Conservation (phyloP, 129 eudicot genomes). For the Escallonia rubra region DNA sequence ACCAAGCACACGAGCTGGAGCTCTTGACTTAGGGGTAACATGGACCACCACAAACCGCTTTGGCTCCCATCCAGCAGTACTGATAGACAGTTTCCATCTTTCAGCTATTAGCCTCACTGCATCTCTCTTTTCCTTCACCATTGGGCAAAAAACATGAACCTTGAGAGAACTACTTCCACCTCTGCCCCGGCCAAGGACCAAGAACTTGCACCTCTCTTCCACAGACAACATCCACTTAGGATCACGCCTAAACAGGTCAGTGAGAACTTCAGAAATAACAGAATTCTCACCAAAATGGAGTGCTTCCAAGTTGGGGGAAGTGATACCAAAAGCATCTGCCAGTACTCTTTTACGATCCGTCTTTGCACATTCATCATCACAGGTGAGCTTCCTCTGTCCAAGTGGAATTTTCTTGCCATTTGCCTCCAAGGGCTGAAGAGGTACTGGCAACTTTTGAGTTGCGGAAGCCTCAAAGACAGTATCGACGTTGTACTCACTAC, state of each 20-base stretch:
- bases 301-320: constrained; percentile 59
- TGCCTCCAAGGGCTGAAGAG: constrained; percentile 69
- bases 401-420: constrained; percentile 74
- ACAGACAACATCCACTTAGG: constrained; percentile 84
- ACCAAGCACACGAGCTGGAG: constrained; percentile 81
- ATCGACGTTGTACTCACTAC: constrained; percentile 47
- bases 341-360: constrained; percentile 79
- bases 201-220: constrained; percentile 83
- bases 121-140: constrained; percentile 84
- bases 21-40: constrained; percentile 76
- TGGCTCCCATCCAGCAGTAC: constrained; percentile 96
- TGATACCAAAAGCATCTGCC: constrained; percentile 88
- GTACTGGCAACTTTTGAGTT: constrained; percentile 64
- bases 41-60: constrained; percentile 75
- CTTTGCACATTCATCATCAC: constrained; percentile 89
- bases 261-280: constrained; percentile 52
- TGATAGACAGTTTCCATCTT: constrained; percentile 81
- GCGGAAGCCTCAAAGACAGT: constrained; percentile 71
- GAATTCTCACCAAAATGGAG: constrained; percentile 80
- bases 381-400: constrained; percentile 79
- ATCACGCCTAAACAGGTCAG: constrained; percentile 76
- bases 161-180: constrained; percentile 51
- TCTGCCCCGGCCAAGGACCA: constrained; percentile 78
- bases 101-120: constrained; percentile 83
- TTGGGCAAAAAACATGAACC: constrained; percentile 86